A percentile compares a stretch with the other conserved stretches of the same genome.
Evolutionary conservation across 345 rosid genomes (phyloP).

Genomic region (Bruguiera parviflora): DNA sequence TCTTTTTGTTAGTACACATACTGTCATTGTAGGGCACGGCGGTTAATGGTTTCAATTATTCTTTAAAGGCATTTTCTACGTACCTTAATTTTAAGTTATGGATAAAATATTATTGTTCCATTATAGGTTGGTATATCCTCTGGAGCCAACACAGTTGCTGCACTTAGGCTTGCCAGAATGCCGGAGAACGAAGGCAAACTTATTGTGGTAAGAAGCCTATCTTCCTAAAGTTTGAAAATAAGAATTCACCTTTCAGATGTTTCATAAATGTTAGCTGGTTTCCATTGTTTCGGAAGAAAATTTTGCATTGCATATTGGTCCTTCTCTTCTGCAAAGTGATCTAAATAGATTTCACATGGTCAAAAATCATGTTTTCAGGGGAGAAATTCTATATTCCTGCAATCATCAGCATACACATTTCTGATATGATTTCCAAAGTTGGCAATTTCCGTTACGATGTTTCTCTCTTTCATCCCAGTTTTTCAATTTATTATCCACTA

Average conservation of each 20-base stretch:
- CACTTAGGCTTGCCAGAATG: slow-evolving; percentile 70
- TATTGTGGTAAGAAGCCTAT: slow-evolving; percentile 64
- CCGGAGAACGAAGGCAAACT: slow-evolving; percentile 96
- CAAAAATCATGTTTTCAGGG: too few relatives aligned
- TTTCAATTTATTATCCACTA: neutral
- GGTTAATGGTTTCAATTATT: neutral
- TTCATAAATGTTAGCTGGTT: neutral
- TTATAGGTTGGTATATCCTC: slow-evolving; percentile 93
- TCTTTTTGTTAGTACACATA: too few relatives aligned
- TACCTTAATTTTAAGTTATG: neutral
- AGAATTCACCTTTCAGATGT: neutral
- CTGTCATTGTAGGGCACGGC: too few relatives aligned
- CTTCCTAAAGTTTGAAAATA: neutral
- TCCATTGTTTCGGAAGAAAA: neutral
- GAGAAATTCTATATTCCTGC: neutral
- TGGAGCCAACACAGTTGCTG: slow-evolving; percentile 92
- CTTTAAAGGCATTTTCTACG: neutral
- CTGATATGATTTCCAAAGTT: neutral
- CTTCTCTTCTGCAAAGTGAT: too few relatives aligned
- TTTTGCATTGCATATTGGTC: neutral
- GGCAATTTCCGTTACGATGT: too few relatives aligned
- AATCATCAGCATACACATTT: neutral
- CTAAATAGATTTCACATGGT: too few relatives aligned
- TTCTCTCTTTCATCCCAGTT: neutral
- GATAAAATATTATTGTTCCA: neutral